Evolutionary conservation across 352 stramenopile species (phyloP).

Genomic region (Lagenidium giganteum): DNA sequence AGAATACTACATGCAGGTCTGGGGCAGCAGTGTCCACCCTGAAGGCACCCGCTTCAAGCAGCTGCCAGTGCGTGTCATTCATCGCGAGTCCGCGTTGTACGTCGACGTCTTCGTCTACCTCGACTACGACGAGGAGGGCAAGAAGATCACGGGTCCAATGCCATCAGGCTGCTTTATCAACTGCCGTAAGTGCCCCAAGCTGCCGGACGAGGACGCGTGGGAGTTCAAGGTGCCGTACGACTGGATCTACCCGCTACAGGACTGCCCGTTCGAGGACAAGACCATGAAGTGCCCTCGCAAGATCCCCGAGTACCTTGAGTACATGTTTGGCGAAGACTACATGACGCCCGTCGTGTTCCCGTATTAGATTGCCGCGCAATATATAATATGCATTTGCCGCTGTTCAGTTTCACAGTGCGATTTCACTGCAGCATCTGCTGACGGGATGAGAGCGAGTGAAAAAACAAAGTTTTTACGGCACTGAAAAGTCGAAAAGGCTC

Average conservation of each 20-base stretch:
- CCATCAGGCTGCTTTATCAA: constrained; percentile 19
- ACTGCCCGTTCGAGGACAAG: constrained; percentile 16
- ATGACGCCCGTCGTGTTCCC: constrained; percentile 12
- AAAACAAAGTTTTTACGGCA: too few relatives aligned
- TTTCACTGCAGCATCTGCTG: too few relatives aligned
- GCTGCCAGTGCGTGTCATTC: constrained; percentile 19
- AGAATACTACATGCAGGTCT: constrained; percentile 19
- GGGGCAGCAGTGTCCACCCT: constrained; percentile 13
- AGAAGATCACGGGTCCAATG: constrained; percentile 10
- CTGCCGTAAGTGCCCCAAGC: constrained; percentile 11
- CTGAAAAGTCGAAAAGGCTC: too few relatives aligned
- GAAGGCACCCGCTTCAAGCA: constrained; percentile 11
- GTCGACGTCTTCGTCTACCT: constrained; percentile 28
- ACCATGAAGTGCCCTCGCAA: constrained; percentile 18
- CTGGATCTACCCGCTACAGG: constrained; percentile 22
- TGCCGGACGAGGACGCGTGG: constrained; percentile 1
- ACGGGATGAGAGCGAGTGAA: too few relatives aligned
- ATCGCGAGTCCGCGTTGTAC: constrained; percentile 19
- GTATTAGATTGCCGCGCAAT: constrained; percentile 1
- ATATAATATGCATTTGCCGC: too few relatives aligned
- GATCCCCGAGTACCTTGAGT: constrained; percentile 14
- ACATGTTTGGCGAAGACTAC: constrained; percentile 22
- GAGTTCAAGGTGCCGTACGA: constrained; percentile 16
- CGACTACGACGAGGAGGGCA: constrained; percentile 6
- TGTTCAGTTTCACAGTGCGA: too few relatives aligned